A percentile compares a stretch with the other conserved stretches of the same genome.
These are phyloP conservation scores for Tricholoma furcatifolium DNA, from an alignment of 768 basidiomycete species.

Conservation along the genomic window DNA sequence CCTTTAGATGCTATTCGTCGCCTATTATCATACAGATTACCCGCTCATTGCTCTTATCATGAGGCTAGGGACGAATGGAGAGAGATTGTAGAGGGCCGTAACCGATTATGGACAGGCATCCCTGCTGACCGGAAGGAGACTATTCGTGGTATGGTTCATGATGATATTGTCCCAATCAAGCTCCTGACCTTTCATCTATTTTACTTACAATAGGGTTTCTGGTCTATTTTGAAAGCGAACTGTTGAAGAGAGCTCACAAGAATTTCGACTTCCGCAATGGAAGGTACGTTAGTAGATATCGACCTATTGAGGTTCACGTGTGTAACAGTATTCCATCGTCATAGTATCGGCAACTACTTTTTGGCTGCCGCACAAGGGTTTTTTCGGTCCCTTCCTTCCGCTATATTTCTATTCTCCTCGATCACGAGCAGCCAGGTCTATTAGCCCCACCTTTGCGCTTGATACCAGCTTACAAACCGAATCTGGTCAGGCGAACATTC, in stretches of 20 bases:
- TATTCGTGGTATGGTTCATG: slow-evolving; percentile 62
- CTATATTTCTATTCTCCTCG: slow-evolving; percentile 91
- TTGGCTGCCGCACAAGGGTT: slow-evolving; percentile 86
- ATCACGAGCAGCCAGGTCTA: slow-evolving; percentile 76
- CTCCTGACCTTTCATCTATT: neutral
- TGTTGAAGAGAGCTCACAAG: slow-evolving; percentile 88
- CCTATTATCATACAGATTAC: slow-evolving; percentile 79
- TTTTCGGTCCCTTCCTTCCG: slow-evolving; percentile 89
- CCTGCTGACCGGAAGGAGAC: slow-evolving; percentile 89
- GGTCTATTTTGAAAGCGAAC: slow-evolving; percentile 87
- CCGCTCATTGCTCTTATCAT: slow-evolving; percentile 61
- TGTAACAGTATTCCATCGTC: neutral
- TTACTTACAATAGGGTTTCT: slow-evolving; percentile 67
- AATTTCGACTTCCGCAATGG: slow-evolving; percentile 93
- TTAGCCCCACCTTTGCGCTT: slow-evolving; percentile 4
- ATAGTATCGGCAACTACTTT: slow-evolving; percentile 87
- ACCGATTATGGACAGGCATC: slow-evolving; percentile 79
- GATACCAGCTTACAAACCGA: slow-evolving; percentile 22
- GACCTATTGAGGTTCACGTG: neutral
- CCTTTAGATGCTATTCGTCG: slow-evolving; percentile 71
- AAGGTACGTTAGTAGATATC: slow-evolving; percentile 42
- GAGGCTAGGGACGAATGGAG: slow-evolving; percentile 90
- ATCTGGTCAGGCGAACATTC: slow-evolving; percentile 60
- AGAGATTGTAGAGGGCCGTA: slow-evolving; percentile 87
- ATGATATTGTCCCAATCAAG: neutral